phyloP scores from a whole-genome alignment of 768 basidiomycete species.

The Ramaria rubella region DNA sequence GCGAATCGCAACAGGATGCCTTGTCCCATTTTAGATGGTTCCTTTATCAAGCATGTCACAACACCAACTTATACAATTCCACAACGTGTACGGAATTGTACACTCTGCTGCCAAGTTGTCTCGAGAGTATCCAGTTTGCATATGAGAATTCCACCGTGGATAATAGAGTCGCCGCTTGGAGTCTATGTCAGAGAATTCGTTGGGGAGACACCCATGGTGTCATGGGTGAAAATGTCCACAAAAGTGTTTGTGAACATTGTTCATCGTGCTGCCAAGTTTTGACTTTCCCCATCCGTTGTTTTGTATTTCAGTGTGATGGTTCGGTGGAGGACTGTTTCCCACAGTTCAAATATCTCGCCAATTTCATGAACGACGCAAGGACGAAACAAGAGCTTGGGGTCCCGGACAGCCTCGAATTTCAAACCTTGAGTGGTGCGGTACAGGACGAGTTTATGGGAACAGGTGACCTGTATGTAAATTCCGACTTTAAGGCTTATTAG shows the following conservation, averaged over 20 bases:
- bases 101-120: conserved; percentile 21
- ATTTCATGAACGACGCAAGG: conserved; percentile 5
- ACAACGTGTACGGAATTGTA: conserved; percentile 24
- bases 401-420: conserved; percentile 1
- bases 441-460: conserved; percentile 1
- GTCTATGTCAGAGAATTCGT: conserved; percentile 9
- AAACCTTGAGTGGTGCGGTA: background rate
- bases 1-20: conserved; percentile 23
- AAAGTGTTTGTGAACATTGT: background rate
- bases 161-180: conserved; percentile 7
- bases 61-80: conserved; percentile 24
- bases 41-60: conserved; percentile 24
- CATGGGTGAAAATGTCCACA: conserved; percentile 1
- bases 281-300: too few species aligned
- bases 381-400: conserved; percentile 10
- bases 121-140: conserved; percentile 12
- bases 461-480: conserved; percentile 8
- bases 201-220: conserved; percentile 15
- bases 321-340: conserved; percentile 15
- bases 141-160: conserved; percentile 2
- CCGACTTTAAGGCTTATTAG: background rate
- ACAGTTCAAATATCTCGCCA: conserved; percentile 18
- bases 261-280: background rate
- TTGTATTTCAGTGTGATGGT: conserved; percentile 5
- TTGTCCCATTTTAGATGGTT: conserved; percentile 25